Conservation (phyloP, 441 rosid species). For the Isatis lusitanica region DNA sequence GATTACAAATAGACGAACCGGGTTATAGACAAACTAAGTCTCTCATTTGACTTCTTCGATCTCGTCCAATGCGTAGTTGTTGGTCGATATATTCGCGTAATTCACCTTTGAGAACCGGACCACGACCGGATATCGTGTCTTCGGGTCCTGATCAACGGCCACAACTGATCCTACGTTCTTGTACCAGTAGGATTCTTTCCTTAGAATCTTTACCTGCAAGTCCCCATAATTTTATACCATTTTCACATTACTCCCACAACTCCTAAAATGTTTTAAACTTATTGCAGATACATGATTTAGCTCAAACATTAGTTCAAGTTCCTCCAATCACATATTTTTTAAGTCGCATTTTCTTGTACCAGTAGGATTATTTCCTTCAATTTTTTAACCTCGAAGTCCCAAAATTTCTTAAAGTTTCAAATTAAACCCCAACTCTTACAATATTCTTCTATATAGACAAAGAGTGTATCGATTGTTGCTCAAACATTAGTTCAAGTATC, state of each 20-base stretch:
- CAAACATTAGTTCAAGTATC: not conserved
- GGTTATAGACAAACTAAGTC: constrained; percentile 10
- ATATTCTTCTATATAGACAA: not conserved
- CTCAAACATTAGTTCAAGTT: not conserved
- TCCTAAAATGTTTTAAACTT: not conserved
- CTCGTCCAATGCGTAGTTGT: constrained; percentile 94
- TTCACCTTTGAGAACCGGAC: constrained; percentile 89
- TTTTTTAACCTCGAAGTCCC: constrained; percentile 54
- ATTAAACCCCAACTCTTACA: not conserved
- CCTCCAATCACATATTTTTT: not conserved
- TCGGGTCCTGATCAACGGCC: constrained; percentile 94
- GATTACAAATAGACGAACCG: constrained; percentile 22
- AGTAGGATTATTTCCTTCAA: constrained; percentile 50
- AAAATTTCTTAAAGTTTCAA: not conserved
- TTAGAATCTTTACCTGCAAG: constrained; percentile 73
- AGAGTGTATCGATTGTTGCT: not conserved
- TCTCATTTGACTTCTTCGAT: constrained; percentile 66
- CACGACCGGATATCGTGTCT: constrained; percentile 79
- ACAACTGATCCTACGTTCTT: constrained; percentile 70
- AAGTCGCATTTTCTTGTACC: constrained; percentile 34
- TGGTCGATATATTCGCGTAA: constrained; percentile 86
- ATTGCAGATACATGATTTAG: not conserved
- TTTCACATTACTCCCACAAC: not conserved
- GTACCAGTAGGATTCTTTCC: constrained; percentile 80
- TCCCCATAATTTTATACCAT: not conserved